These are phyloP conservation scores for Cryptosporidium andersoni DNA, from an alignment of 169 alveolate species.

Conservation along the genomic window DNA sequence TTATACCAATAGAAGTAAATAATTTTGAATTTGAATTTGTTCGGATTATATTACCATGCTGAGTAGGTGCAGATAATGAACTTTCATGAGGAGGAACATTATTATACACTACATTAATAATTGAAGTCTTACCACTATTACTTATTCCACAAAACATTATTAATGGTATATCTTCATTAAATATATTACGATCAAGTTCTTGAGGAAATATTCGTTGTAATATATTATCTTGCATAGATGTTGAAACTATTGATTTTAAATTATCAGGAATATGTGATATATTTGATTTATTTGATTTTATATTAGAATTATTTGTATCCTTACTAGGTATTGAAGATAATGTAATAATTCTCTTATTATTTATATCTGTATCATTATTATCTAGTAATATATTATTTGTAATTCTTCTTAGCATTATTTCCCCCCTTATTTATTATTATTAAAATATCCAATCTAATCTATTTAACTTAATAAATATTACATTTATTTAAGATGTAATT, in stretches of 20 bases:
- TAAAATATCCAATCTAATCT: too few relatives aligned
- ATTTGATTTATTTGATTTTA: too few relatives aligned
- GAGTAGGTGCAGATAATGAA: constrained; percentile 69
- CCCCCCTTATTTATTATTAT: too few relatives aligned
- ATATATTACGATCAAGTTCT: constrained; percentile 31
- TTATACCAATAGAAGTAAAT: constrained; percentile 68
- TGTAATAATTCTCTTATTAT: too few relatives aligned
- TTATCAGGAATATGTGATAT: too few relatives aligned
- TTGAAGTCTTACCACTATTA: constrained; percentile 78
- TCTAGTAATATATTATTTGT: too few relatives aligned
- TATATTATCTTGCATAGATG: neutral
- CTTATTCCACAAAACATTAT: constrained; percentile 74
- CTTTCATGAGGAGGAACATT: constrained; percentile 80
- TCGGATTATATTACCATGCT: constrained; percentile 29
- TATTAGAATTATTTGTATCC: too few relatives aligned
- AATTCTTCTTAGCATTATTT: too few relatives aligned
- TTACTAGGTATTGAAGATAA: too few relatives aligned
- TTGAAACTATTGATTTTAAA: neutral
- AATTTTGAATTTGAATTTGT: constrained; percentile 70
- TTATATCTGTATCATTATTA: too few relatives aligned
- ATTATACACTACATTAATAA: constrained; percentile 76
- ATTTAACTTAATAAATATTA: too few relatives aligned
- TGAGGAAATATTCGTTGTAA: constrained; percentile 4
- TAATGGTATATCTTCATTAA: constrained; percentile 59
- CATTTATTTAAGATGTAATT: too few relatives aligned